A percentile compares a stretch with the other conserved stretches of the same genome.
phyloP scores from a whole-genome alignment of 2,329 filamentous ascomycete genomes.

The Cyanodermella asteris region DNA sequence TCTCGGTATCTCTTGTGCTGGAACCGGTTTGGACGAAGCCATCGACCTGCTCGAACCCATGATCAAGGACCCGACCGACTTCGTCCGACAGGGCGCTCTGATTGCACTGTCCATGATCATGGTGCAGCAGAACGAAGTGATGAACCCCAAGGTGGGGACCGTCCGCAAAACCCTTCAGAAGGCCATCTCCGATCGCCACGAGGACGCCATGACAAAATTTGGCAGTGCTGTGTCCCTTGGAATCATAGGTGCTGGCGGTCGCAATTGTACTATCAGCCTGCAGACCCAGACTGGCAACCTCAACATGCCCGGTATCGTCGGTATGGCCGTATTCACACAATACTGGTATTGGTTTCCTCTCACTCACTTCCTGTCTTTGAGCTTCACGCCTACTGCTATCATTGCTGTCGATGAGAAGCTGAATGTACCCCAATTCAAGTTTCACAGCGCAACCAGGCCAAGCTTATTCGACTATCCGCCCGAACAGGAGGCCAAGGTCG shows the following conservation, averaged over 20 bases:
- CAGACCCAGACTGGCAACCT: slow-evolving; percentile 96
- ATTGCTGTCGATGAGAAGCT: slow-evolving; percentile 88
- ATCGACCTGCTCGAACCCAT: slow-evolving; percentile 94
- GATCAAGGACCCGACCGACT: slow-evolving; percentile 98
- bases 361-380: slow-evolving; percentile 87
- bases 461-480: slow-evolving; percentile 97
- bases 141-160: slow-evolving; percentile 86
- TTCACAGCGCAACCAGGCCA: slow-evolving; percentile 81
- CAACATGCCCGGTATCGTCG: slow-evolving; percentile 95
- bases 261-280: slow-evolving; percentile 93
- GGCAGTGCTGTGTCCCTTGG: slow-evolving; percentile 82
- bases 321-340: slow-evolving; percentile 94
- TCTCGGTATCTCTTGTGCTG: slow-evolving; percentile 89
- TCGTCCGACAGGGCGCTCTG: slow-evolving; percentile 86
- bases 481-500: slow-evolving; percentile 82
- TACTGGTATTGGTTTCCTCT: slow-evolving; percentile 99
- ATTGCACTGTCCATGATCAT: slow-evolving; percentile 95
- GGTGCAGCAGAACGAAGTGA: slow-evolving; percentile 96
- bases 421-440: slow-evolving; percentile 83
- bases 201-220: slow-evolving; percentile 99
- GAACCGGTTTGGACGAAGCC: slow-evolving; percentile 85
- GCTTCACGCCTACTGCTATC: slow-evolving; percentile 90
- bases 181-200: slow-evolving; percentile 81
- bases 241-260: slow-evolving; percentile 92
- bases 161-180: slow-evolving; percentile 89